A percentile compares a stretch with the other conserved stretches of the same genome.
Evolutionary conservation across 2,329 filamentous ascomycete genomes (phyloP).

Genomic region (Dryadomyces sulphureus): DNA sequence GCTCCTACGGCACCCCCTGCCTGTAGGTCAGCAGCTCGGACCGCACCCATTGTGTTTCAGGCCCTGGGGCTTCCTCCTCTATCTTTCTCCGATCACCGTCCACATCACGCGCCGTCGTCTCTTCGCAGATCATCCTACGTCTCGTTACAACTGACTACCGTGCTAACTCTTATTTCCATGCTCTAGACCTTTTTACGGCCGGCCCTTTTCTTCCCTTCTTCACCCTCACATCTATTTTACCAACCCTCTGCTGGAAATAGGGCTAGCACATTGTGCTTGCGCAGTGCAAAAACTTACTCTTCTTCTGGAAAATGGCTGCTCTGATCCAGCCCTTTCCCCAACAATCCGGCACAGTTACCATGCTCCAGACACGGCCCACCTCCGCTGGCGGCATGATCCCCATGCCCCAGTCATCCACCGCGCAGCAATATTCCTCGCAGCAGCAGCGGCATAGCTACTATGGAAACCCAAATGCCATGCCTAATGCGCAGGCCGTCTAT

Average conservation of each 20-base stretch:
- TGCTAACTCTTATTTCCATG: not conserved
- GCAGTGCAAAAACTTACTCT: not conserved
- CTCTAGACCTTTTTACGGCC: not conserved
- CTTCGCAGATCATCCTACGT: not conserved
- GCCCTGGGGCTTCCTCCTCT: not conserved
- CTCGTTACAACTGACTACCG: not conserved
- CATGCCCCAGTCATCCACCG: slow-evolving; percentile 29
- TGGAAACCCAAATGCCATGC: slow-evolving; percentile 29
- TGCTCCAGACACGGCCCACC: slow-evolving; percentile 59
- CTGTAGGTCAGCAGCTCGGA: not conserved
- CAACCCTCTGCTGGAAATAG: not conserved
- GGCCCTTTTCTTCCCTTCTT: not conserved
- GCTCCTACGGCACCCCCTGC: not conserved
- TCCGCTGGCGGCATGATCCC: slow-evolving; percentile 48
- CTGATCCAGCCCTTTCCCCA: slow-evolving; percentile 70
- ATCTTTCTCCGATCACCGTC: not conserved
- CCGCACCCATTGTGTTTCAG: not conserved
- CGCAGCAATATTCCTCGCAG: slow-evolving; percentile 31
- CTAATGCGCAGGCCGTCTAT: slow-evolving; percentile 28
- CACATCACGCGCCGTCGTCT: not conserved
- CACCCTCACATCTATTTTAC: not conserved
- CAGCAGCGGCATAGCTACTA: slow-evolving; percentile 37
- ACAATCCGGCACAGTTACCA: slow-evolving; percentile 56
- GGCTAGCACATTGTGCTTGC: not conserved
- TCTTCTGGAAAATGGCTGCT: slow-evolving; percentile 54